These are phyloP conservation scores for Prunus salicina DNA, from an alignment of 306 rosid species.

Conservation along the genomic window DNA sequence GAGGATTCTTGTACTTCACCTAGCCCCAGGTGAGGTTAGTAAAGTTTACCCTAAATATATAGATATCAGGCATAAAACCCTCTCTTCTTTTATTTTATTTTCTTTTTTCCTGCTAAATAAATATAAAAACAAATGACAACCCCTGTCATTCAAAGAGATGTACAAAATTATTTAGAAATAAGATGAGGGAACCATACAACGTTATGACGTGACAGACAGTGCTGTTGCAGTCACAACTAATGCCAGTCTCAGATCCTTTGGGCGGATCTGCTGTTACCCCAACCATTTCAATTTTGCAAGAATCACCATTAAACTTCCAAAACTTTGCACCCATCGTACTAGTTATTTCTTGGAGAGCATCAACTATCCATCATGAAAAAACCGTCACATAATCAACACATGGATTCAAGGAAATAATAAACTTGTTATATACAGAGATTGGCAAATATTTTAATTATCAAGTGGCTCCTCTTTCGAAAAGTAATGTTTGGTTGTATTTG, in stretches of 20 bases:
- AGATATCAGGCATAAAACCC: neutral
- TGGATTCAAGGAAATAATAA: neutral
- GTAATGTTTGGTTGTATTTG: neutral
- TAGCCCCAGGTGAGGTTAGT: slow-evolving; percentile 3
- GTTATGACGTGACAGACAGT: slow-evolving; percentile 60
- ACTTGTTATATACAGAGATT: neutral
- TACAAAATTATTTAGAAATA: neutral
- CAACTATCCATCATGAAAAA: slow-evolving; percentile 41
- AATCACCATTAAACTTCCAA: slow-evolving; percentile 65
- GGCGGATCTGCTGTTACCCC: slow-evolving; percentile 51
- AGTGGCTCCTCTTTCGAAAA: neutral
- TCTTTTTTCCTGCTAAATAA: neutral
- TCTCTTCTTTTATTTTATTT: neutral
- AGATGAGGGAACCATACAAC: slow-evolving; percentile 54
- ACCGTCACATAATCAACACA: neutral
- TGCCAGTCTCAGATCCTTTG: slow-evolving; percentile 24
- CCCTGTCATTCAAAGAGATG: neutral
- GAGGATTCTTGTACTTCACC: neutral
- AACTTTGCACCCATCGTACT: slow-evolving; percentile 58
- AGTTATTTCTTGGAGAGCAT: slow-evolving; percentile 65
- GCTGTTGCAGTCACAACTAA: slow-evolving; percentile 57
- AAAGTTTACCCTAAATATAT: neutral
- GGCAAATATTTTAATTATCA: neutral
- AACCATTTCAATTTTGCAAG: slow-evolving; percentile 52
- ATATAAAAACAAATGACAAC: neutral